Evolutionary conservation across 2,329 filamentous ascomycete species (phyloP).

Genomic region (Trichoderma sp.): DNA sequence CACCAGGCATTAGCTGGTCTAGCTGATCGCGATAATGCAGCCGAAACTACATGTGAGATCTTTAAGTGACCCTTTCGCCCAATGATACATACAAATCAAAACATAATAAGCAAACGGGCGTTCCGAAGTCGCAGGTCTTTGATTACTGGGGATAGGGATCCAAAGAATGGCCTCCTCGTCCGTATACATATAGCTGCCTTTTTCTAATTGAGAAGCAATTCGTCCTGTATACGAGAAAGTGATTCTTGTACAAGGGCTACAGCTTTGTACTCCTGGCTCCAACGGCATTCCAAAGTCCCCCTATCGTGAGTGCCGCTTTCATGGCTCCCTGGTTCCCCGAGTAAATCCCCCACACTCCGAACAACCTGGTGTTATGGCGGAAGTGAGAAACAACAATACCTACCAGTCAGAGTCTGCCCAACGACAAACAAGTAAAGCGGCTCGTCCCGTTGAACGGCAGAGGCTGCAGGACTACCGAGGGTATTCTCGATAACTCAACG

Average conservation of each 20-base stretch:
- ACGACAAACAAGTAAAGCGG: not conserved
- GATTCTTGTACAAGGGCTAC: not conserved
- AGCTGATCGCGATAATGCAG: slow-evolving; percentile 3
- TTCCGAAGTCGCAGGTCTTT: slow-evolving; percentile 3
- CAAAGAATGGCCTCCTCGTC: not conserved
- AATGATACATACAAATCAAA: not conserved
- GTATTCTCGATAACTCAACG: not conserved
- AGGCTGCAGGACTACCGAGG: not conserved
- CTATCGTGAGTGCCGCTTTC: slow-evolving; percentile 7
- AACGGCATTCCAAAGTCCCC: not conserved
- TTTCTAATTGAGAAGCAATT: not conserved
- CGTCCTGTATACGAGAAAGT: not conserved
- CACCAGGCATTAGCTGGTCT: slow-evolving; percentile 4
- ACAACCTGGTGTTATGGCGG: not conserved
- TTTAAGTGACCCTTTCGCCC: not conserved
- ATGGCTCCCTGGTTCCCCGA: slow-evolving; percentile 14
- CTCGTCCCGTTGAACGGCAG: not conserved
- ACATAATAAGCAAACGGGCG: not conserved
- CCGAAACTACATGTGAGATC: slow-evolving; percentile 18
- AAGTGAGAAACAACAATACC: not conserved
- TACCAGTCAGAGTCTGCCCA: not conserved
- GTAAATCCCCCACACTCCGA: slow-evolving; percentile 15
- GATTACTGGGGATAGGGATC: not conserved
- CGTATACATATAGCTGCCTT: not conserved
- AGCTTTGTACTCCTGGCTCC: not conserved